Conservation (phyloP, 75 land plant genomes). For the Cupressus sempervirens region DNA sequence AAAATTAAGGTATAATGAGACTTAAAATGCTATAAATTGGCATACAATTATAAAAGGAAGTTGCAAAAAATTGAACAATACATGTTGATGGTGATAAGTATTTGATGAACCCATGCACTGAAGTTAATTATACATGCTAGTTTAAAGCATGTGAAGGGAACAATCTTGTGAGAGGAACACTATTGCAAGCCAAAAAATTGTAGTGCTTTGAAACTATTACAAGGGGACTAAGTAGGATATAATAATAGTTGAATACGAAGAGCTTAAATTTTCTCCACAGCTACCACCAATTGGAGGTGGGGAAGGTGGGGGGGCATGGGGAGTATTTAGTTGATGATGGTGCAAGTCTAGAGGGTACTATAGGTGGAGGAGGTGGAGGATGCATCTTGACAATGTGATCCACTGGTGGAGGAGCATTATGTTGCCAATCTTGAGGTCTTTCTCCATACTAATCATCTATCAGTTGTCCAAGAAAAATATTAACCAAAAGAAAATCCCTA, state of each 20-base stretch:
- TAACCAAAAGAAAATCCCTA: background rate
- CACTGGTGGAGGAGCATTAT: constrained; percentile 19
- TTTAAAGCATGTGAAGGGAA: background rate
- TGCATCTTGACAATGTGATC: constrained; percentile 21
- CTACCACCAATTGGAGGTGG: constrained; percentile 25
- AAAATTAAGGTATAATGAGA: background rate
- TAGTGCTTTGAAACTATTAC: background rate
- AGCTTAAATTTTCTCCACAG: constrained; percentile 22
- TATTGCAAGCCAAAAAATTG: background rate
- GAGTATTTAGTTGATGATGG: background rate
- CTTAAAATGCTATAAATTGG: background rate
- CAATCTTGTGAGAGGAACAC: background rate
- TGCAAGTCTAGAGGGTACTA: constrained; percentile 11
- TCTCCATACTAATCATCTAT: constrained; percentile 27
- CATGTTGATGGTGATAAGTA: background rate
- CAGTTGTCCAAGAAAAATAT: background rate
- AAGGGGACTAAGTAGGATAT: background rate
- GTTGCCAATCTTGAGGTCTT: constrained; percentile 23
- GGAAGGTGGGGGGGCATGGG: constrained; percentile 23
- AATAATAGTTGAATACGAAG: constrained; percentile 13
- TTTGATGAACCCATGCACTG: background rate
- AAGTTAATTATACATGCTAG: background rate
- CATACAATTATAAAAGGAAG: background rate
- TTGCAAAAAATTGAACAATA: background rate
- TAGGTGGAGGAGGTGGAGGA: constrained; percentile 8